Base-by-base conservation (phyloP, 2,329 filamentous ascomycete species). In the Epichloe gansuensis region DNA sequence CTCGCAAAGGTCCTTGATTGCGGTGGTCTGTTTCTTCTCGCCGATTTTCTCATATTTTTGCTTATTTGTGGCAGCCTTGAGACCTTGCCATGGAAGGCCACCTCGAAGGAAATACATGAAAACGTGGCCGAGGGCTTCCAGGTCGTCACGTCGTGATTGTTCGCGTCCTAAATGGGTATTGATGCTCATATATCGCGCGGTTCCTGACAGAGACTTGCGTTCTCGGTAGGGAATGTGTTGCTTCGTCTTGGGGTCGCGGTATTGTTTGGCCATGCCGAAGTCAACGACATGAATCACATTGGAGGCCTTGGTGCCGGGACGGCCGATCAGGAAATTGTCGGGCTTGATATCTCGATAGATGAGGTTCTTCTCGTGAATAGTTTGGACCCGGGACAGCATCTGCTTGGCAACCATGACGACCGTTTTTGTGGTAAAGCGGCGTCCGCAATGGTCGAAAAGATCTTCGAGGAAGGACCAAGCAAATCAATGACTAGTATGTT, bases 11-110 rank as follows among this genome's bases (percentile, higher is more conserved):
- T 98, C 93, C 75, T 96, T 95, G 74, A 98, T 94, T 5, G 82
- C 81, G 23, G 93, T 97, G 0, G 91, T 96, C 75, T 97, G 93
- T 77, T 98, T 98, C 85, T 98, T 97, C 77, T 98, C 91, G 46
- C 93, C 93, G 71, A 98, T 98, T 80, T 97, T 97, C 74, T 98
- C 93, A 68, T 98, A 98, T 75, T 98, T 98, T 69, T 98, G 93
- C 81, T 98, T 85, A 70, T 86, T 86, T 46, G 83, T 86, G 34
- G 82, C 83, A 67, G 83, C 82, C 72, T 86, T 86, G 57, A 87
- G 72, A 9, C 82, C 83, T 65, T 87, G 82, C 83, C 83, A 87
- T 38, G 83, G 83, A 52, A 86, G 73, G 7, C 81, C 81, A 46
- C 83, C 83, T n/a, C 82, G 76, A 45, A 86, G 69, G 68, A 87